Conservation (phyloP, 129 eudicot genomes). For the Tagetes patula region DNA sequence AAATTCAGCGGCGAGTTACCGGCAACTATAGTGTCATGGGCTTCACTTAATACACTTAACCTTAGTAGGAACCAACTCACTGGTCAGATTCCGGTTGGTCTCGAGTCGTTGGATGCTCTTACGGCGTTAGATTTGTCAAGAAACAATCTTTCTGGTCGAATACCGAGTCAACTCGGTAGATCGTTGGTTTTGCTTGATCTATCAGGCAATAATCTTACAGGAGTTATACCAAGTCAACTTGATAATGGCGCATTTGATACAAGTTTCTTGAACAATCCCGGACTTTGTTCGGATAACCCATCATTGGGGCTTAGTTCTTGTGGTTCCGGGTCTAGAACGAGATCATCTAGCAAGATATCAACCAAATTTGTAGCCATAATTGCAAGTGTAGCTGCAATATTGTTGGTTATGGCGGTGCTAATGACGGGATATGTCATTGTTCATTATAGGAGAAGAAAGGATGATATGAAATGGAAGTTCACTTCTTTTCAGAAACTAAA, state of each 20-base stretch:
- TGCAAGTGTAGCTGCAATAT: constrained; percentile 42
- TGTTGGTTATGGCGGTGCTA: constrained; percentile 35
- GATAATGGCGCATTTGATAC: constrained; percentile 43
- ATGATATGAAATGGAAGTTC: constrained; percentile 52
- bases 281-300: constrained; percentile 55
- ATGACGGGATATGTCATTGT: constrained; percentile 33
- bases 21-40: constrained; percentile 48
- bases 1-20: constrained; percentile 68
- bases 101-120: constrained; percentile 56
- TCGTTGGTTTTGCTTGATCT: constrained; percentile 51
- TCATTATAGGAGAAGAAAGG: constrained; percentile 39
- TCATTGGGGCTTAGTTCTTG: constrained; percentile 46
- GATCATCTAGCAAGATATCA: constrained; percentile 35
- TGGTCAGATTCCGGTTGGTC: constrained; percentile 63
- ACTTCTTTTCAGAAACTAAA: constrained; percentile 72
- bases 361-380: constrained; percentile 40
- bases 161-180: constrained; percentile 57
- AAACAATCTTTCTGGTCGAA: constrained; percentile 59
- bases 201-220: constrained; percentile 59
- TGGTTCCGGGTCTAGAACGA: constrained; percentile 23
- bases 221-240: constrained; percentile 58
- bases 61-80: constrained; percentile 60
- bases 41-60: constrained; percentile 45
- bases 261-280: constrained; percentile 59
- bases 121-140: constrained; percentile 56